These are phyloP conservation scores for Blastobotrys attinorum DNA, from an alignment of 805 yeast species.

Conservation along the genomic window DNA sequence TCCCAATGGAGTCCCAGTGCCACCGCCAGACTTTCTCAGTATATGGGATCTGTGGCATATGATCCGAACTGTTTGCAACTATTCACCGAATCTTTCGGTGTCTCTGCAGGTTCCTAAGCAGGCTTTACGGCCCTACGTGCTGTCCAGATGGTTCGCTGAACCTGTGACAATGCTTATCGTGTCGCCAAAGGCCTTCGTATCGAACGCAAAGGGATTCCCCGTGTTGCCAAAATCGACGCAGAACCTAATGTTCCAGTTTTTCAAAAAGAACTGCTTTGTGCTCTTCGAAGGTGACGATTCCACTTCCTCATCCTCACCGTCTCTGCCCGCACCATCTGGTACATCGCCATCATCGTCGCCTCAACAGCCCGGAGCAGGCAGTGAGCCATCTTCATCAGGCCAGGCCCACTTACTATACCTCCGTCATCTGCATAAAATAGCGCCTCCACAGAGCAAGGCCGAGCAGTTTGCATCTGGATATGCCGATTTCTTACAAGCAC, in stretches of 20 bases:
- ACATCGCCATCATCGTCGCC: not conserved
- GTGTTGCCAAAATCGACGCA: slow-evolving; percentile 57
- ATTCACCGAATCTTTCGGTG: slow-evolving; percentile 52
- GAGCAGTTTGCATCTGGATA: slow-evolving; percentile 31
- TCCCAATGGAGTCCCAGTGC: slow-evolving; percentile 27
- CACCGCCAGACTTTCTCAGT: slow-evolving; percentile 40
- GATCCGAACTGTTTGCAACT: slow-evolving; percentile 47
- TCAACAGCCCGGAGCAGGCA: not conserved
- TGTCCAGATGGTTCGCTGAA: slow-evolving; percentile 60
- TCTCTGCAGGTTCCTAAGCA: slow-evolving; percentile 67
- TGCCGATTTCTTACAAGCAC: slow-evolving; percentile 44
- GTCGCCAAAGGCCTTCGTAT: slow-evolving; percentile 48
- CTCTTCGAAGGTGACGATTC: slow-evolving; percentile 46
- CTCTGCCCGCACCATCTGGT: not conserved
- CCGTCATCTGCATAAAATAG: slow-evolving; percentile 17
- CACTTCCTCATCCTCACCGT: not conserved
- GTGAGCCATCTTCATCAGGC: slow-evolving; percentile 1
- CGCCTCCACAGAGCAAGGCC: slow-evolving; percentile 24
- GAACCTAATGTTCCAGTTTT: slow-evolving; percentile 36
- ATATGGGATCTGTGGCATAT: slow-evolving; percentile 76
- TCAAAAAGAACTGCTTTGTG: slow-evolving; percentile 36
- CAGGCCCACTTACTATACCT: slow-evolving; percentile 19
- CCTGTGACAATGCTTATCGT: slow-evolving; percentile 53
- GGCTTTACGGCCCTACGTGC: slow-evolving; percentile 41
- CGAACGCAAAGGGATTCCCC: slow-evolving; percentile 55